Evolutionary conservation across 768 basidiomycete species (phyloP).

Genomic region (Lentinula aciculospora): DNA sequence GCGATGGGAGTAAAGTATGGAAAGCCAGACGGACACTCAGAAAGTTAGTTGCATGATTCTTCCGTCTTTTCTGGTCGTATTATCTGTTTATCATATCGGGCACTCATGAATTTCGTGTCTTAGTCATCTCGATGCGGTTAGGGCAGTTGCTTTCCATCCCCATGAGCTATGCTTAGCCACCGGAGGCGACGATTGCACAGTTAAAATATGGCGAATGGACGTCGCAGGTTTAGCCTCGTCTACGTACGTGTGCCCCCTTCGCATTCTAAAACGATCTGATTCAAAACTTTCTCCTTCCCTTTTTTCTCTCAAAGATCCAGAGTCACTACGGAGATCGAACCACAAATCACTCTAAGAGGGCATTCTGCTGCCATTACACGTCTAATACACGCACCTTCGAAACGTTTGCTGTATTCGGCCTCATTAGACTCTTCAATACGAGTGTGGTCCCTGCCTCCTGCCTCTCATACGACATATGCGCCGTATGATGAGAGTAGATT

Average conservation of each 20-base stretch:
- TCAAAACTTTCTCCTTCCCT: conserved; percentile 11
- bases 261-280: conserved; percentile 10
- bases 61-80: neutral
- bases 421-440: conserved; percentile 92
- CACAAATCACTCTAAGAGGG: conserved; percentile 88
- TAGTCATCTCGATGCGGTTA: conserved; percentile 91
- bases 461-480: conserved; percentile 83
- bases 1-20: conserved; percentile 74
- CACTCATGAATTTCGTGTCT: conserved; percentile 13
- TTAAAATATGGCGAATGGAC: conserved; percentile 95
- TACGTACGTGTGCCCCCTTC: conserved; percentile 48
- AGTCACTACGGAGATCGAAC: conserved; percentile 83
- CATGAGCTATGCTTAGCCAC: conserved; percentile 83
- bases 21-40: conserved; percentile 80
- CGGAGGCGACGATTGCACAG: conserved; percentile 91
- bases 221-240: conserved; percentile 67
- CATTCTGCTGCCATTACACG: conserved; percentile 90
- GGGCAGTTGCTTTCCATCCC: conserved; percentile 87
- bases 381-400: conserved; percentile 72
- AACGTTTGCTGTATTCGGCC: conserved; percentile 80
- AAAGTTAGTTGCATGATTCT: conserved; percentile 57
- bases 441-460: conserved; percentile 78
- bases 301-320: conserved; percentile 40
- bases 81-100: conserved; percentile 3
- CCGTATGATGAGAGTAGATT: conserved; percentile 79